Evolutionary conservation across 2,329 filamentous ascomycete species (phyloP).

Genomic region (Pseudogymnoascus sp.): DNA sequence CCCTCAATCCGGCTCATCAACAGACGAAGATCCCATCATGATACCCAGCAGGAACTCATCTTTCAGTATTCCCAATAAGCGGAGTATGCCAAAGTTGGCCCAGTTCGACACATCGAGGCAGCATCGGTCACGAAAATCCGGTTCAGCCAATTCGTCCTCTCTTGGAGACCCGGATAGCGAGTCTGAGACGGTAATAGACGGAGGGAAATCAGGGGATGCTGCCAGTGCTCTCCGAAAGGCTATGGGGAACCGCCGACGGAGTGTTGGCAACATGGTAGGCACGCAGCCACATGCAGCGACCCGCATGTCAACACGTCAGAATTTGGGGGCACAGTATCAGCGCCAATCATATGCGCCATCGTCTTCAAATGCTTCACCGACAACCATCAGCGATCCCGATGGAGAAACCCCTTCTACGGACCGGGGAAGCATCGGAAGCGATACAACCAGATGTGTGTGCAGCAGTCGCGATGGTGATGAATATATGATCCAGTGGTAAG

Average conservation of each 20-base stretch:
- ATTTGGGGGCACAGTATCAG: background rate
- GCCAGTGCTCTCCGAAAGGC: conserved; percentile 53
- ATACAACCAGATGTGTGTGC: conserved; percentile 49
- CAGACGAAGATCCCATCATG: conserved; percentile 57
- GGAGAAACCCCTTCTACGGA: conserved; percentile 39
- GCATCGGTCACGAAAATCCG: conserved; percentile 17
- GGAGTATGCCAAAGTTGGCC: conserved; percentile 21
- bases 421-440: conserved; percentile 22
- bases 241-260: conserved; percentile 24
- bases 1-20: conserved; percentile 44
- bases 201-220: conserved; percentile 45
- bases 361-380: conserved; percentile 40
- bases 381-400: conserved; percentile 43
- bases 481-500: conserved; percentile 59
- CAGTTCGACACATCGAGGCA: conserved; percentile 23
- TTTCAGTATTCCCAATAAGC: conserved; percentile 32
- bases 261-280: background rate
- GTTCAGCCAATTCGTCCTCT: conserved; percentile 20
- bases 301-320: background rate
- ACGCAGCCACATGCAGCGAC: background rate
- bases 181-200: conserved; percentile 49
- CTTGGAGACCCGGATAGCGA: conserved; percentile 37
- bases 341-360: conserved; percentile 12
- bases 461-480: conserved; percentile 36
- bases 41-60: conserved; percentile 54